A percentile compares a stretch with the other conserved stretches of the same genome.
Evolutionary conservation across 768 basidiomycete genomes (phyloP).

Genomic region (Leccinum incarnatum): DNA sequence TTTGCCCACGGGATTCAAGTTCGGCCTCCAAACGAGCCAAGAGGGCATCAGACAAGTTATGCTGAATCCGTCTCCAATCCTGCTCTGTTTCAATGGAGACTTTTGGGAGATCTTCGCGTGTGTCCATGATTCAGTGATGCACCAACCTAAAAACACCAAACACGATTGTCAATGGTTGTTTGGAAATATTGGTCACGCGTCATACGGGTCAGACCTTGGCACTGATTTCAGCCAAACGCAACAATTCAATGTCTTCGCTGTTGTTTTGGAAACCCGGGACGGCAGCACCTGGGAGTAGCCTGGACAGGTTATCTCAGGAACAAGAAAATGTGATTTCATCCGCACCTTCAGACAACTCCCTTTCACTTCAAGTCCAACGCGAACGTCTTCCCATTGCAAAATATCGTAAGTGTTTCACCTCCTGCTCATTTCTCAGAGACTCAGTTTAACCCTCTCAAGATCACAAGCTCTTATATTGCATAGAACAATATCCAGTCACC

Average conservation of each 20-base stretch:
- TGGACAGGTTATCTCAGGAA: conserved; percentile 78
- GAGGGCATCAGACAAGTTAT: conserved; percentile 49
- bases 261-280: conserved; percentile 93
- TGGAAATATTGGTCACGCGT: not conserved
- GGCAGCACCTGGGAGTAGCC: conserved; percentile 75
- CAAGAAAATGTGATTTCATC: conserved; percentile 74
- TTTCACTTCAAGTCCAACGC: conserved; percentile 72
- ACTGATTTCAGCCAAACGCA: not conserved
- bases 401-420: conserved; percentile 53
- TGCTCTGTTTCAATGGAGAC: conserved; percentile 63
- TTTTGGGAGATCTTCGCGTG: conserved; percentile 45
- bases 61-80: conserved; percentile 64
- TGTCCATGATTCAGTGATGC: conserved; percentile 22
- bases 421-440: not conserved
- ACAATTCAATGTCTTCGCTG: conserved; percentile 43
- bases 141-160: no score
- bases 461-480: conserved; percentile 73
- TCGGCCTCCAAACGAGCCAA: conserved; percentile 45
- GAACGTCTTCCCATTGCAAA: conserved; percentile 87
- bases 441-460: conserved; percentile 40
- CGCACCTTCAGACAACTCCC: conserved; percentile 49
- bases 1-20: conserved; percentile 38
- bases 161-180: no score
- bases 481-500: conserved; percentile 80
- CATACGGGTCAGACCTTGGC: not conserved